Evolutionary conservation across 352 stramenopile genomes (phyloP).

Genomic region (Peronosclerospora sorghi): DNA sequence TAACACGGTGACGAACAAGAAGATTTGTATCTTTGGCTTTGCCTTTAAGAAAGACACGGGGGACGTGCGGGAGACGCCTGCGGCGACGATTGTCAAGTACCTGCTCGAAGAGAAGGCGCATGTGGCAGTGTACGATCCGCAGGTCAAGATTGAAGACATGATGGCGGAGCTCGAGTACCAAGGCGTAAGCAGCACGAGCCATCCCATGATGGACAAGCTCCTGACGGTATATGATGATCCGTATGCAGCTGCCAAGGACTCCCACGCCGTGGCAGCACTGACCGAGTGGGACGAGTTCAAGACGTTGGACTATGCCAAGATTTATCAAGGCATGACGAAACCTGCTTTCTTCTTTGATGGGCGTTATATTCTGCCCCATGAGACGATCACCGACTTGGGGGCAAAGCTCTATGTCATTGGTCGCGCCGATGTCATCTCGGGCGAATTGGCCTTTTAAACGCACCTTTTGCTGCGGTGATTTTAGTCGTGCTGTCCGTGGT

Average conservation of each 20-base stretch:
- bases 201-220: constrained; percentile 83
- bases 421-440: constrained; percentile 51
- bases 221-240: constrained; percentile 64
- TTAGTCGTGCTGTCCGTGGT: not conserved
- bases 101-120: constrained; percentile 93
- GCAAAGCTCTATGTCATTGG: constrained; percentile 98
- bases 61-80: constrained; percentile 97
- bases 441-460: constrained; percentile 52
- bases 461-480: not conserved
- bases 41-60: constrained; percentile 99
- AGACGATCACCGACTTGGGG: constrained; percentile 89
- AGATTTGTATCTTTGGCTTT: constrained; percentile 98
- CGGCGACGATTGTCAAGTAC: constrained; percentile 94
- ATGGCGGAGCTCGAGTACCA: constrained; percentile 74
- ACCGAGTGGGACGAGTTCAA: constrained; percentile 99
- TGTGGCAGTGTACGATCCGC: constrained; percentile 96
- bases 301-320: constrained; percentile 91
- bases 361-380: constrained; percentile 94
- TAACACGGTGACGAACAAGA: constrained; percentile 99
- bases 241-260: constrained; percentile 88
- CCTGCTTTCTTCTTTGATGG: constrained; percentile 99
- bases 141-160: constrained; percentile 94
- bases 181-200: constrained; percentile 84
- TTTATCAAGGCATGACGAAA: constrained; percentile 96
- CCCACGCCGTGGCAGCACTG: constrained; percentile 90